These are phyloP conservation scores for Fonsecaea pugnacius DNA, from an alignment of 2,329 filamentous ascomycete genomes.

Conservation along the genomic window DNA sequence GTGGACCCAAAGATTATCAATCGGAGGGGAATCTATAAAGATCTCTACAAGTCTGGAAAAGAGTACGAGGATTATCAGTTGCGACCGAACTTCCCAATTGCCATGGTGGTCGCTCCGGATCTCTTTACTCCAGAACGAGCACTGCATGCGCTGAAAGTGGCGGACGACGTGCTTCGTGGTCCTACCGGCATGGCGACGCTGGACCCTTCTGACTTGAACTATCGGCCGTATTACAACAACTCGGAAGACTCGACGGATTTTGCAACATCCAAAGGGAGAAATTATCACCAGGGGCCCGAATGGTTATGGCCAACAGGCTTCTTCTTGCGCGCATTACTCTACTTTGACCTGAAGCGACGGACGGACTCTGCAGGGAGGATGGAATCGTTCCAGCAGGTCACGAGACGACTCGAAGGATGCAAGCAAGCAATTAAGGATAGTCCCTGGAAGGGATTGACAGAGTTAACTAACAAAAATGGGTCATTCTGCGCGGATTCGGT, in stretches of 20 bases:
- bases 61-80: slow-evolving; percentile 98
- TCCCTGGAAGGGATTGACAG: slow-evolving; percentile 86
- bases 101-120: slow-evolving; percentile 89
- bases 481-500: slow-evolving; percentile 85
- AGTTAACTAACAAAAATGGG: slow-evolving; percentile 90
- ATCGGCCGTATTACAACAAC: slow-evolving; percentile 93
- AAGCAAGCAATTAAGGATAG: slow-evolving; percentile 80
- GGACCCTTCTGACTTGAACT: slow-evolving; percentile 89
- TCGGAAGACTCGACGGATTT: slow-evolving; percentile 91
- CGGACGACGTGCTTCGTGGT: slow-evolving; percentile 78
- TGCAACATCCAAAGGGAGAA: slow-evolving; percentile 87
- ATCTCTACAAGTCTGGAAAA: slow-evolving; percentile 90
- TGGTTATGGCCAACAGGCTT: slow-evolving; percentile 98
- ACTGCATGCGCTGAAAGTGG: slow-evolving; percentile 75
- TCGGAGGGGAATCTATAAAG: slow-evolving; percentile 96
- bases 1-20: slow-evolving; percentile 80
- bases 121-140: slow-evolving; percentile 82
- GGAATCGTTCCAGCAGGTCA: slow-evolving; percentile 95
- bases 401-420: slow-evolving; percentile 77
- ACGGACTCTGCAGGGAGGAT: slow-evolving; percentile 69
- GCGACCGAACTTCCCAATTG: slow-evolving; percentile 89
- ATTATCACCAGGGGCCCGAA: slow-evolving; percentile 97
- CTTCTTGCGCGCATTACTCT: slow-evolving; percentile 87
- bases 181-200: slow-evolving; percentile 95
- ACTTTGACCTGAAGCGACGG: slow-evolving; percentile 81